A percentile compares a stretch with the other conserved stretches of the same genome.
These are phyloP conservation scores for Fusarium anguioides DNA, from an alignment of 2,329 filamentous ascomycete genomes.

Conservation along the genomic window DNA sequence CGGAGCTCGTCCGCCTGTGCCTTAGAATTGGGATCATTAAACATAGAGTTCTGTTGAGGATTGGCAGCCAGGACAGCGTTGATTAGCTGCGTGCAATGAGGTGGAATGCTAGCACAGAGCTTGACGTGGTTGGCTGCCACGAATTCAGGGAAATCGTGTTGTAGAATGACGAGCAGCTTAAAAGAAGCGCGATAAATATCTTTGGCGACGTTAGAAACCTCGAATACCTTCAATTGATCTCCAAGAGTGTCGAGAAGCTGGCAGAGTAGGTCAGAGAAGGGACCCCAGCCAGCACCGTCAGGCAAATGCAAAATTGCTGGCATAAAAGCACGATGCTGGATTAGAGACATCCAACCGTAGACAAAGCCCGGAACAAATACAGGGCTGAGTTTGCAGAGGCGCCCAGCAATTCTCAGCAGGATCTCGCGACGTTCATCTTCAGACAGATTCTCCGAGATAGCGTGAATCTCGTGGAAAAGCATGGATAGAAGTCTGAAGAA, in stretches of 20 bases:
- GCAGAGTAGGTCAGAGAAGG: constrained; percentile 78
- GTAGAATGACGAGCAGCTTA: constrained; percentile 84
- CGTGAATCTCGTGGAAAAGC: constrained; percentile 79
- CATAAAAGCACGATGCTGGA: constrained; percentile 88
- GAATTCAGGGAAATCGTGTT: constrained; percentile 96
- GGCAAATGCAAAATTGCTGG: constrained; percentile 78
- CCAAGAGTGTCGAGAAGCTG: constrained; percentile 79
- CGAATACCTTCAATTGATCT: constrained; percentile 80
- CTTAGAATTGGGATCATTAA: constrained; percentile 77
- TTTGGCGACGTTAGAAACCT: constrained; percentile 75
- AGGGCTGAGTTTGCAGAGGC: constrained; percentile 80
- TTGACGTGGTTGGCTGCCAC: constrained; percentile 86
- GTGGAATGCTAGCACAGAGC: constrained; percentile 83
- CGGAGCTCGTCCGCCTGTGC: constrained; percentile 80
- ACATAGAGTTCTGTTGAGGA: constrained; percentile 76
- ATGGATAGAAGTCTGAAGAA: constrained; percentile 92
- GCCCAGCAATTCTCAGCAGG: constrained; percentile 76
- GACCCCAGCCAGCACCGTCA: constrained; percentile 77
- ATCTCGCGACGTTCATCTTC: constrained; percentile 75
- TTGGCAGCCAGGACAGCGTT: constrained; percentile 89
- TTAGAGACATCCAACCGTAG: constrained; percentile 84
- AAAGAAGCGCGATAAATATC: constrained; percentile 87
- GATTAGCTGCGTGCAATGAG: constrained; percentile 85
- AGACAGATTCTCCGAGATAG: constrained; percentile 66
- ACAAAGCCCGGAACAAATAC: constrained; percentile 82